phyloP scores from a whole-genome alignment of 2,329 filamentous ascomycete species.

The Xylaria multiplex region DNA sequence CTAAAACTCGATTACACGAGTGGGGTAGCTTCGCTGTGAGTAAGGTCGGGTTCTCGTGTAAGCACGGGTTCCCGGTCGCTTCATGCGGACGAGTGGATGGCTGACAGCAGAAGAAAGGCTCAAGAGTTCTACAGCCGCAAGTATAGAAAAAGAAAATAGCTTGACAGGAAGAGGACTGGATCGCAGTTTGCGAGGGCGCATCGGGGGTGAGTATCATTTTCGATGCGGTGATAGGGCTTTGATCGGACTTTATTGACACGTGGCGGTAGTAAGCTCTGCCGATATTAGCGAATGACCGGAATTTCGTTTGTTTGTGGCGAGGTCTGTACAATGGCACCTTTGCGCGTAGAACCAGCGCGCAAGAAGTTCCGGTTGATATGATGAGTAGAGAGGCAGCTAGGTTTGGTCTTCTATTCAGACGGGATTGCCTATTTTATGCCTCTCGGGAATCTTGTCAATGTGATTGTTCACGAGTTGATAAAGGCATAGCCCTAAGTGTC shows the following conservation, averaged over 20 bases:
- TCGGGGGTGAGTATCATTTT: no score
- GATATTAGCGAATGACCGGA: not conserved
- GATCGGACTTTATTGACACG: not conserved
- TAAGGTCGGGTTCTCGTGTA: conserved; percentile 22
- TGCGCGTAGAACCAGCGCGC: conserved; percentile 4
- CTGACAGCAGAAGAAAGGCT: conserved; percentile 31
- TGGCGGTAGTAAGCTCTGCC: not conserved
- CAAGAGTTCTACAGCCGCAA: conserved; percentile 39
- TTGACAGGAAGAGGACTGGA: conserved; percentile 33
- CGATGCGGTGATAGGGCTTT: no score
- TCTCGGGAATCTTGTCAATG: not conserved
- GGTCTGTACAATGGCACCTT: not conserved
- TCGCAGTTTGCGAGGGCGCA: not conserved
- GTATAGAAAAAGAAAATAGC: conserved; percentile 38
- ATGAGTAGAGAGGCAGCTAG: not conserved
- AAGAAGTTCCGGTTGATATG: not conserved
- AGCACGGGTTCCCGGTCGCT: conserved; percentile 20
- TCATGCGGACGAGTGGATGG: not conserved
- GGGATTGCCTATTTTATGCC: not conserved
- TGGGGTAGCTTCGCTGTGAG: conserved; percentile 22
- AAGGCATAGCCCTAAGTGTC: not conserved
- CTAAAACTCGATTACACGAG: not conserved
- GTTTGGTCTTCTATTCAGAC: not conserved
- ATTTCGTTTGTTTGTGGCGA: not conserved
- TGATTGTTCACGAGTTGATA: not conserved